Evolutionary conservation across 75 land plant species (phyloP), one percentile per base, ranked within the genome.

Genomic region (Sequoia sempervirens): DNA sequence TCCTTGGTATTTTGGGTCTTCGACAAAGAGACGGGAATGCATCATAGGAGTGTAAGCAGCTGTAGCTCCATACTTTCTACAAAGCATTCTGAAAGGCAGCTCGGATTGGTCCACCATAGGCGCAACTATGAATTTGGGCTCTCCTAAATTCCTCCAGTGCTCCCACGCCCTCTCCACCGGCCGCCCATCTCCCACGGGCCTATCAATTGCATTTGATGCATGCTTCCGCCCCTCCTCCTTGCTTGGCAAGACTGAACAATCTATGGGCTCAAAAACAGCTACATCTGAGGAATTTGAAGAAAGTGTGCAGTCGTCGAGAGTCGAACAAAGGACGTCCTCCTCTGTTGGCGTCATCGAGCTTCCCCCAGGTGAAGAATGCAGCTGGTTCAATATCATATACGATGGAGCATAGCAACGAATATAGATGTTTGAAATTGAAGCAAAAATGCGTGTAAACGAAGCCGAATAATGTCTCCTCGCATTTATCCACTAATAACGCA

Each of bases 81-180:
- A 97, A 20, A 97, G 93, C 98, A 97, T 93, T 53, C 99, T 92
- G 83, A 97, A 97, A 12, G 99, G 99, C 10, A 97, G 93, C 95
- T 97, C 99, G 41, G 98, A 96, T 74, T 94, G 94, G 46, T 97
- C 99, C 70, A 96, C 99, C 99, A 97, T 97, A 37, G 99, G 99
- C 9, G 99, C 99, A 36, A 97, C 99, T 14, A 96, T 86, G 45
- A 94, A 87, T 86, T 89, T 94, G 46, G 99, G 99, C 66, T 84
- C 83, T 17, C 98, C 98, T 18, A 97, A 81, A 41, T 84, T 88
- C 79, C 74, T 90, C 99, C 99, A 97, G 79, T 97, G 92, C 36
- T 87, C 91, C 99, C 99, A 97, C 30, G 99, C 98, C 74, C 90
- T 79, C 56, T 88, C 93, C 12, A 91, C 81, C 45, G 80, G 87